phyloP scores from a whole-genome alignment of 2,329 filamentous ascomycete genomes.

The Aspergillus phoenicis region DNA sequence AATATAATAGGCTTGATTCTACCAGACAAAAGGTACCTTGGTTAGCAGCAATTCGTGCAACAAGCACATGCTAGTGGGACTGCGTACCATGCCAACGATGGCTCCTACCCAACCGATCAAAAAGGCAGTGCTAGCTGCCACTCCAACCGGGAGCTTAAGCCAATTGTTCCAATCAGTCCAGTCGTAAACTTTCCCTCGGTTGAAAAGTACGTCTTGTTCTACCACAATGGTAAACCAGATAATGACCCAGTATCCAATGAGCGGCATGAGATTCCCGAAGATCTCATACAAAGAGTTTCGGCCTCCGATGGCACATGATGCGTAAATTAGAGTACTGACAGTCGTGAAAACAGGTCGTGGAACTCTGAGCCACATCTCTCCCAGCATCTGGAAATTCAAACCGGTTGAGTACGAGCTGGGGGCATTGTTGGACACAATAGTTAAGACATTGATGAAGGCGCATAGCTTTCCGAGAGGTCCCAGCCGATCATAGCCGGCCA shows the following conservation, averaged over 20 bases:
- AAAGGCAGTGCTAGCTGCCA: conserved; percentile 43
- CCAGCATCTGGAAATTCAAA: conserved; percentile 49
- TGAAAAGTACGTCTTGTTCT: conserved; percentile 49
- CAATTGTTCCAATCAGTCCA: conserved; percentile 47
- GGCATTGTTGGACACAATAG: conserved; percentile 48
- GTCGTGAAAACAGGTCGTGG: conserved; percentile 49
- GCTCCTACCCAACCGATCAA: conserved; percentile 45
- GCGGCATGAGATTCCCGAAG: conserved; percentile 49
- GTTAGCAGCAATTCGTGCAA: background rate
- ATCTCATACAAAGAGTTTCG: conserved; percentile 48
- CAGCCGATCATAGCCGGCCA: conserved; percentile 42
- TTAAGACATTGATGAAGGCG: conserved; percentile 46
- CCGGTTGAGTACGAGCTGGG: conserved; percentile 50
- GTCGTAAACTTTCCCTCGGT: conserved; percentile 40
- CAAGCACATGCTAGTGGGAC: background rate
- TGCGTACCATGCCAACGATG: conserved; percentile 44
- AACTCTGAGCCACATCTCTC: conserved; percentile 39
- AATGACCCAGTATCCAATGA: conserved; percentile 52
- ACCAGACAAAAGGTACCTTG: background rate
- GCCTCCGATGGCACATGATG: conserved; percentile 48
- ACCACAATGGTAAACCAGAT: conserved; percentile 48
- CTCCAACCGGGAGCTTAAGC: conserved; percentile 43
- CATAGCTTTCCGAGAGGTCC: conserved; percentile 49
- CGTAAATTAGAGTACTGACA: conserved; percentile 44
- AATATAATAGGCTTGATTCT: conserved; percentile 44